Percentiles rank a stretch among this genome's conserved stretches.
Conservation (phyloP, 345 rosid genomes). For the Aquilaria sinensis region DNA sequence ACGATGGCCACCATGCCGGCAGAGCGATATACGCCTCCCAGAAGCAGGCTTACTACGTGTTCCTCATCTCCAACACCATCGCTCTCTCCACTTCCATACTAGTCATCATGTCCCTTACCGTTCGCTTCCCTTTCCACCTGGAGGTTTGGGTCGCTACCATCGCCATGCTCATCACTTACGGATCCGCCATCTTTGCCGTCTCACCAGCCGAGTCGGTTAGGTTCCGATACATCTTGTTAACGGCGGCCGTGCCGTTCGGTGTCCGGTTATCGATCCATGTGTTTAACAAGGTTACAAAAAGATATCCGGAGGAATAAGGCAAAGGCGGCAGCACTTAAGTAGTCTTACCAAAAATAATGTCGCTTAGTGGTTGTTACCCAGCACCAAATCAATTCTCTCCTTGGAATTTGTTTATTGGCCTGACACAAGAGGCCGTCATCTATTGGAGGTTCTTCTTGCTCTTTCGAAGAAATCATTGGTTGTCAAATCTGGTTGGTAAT, state of each 20-base stretch:
- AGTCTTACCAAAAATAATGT: too few species aligned
- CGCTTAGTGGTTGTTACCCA: too few species aligned
- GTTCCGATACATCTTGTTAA: constrained; percentile 5
- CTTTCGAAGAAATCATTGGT: too few species aligned
- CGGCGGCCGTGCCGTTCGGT: neutral
- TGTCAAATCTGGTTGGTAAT: too few species aligned
- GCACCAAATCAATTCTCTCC: too few species aligned
- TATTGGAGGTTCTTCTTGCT: too few species aligned
- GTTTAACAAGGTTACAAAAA: too few species aligned
- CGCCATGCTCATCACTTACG: constrained; percentile 16
- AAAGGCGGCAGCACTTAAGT: too few species aligned
- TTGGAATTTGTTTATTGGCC: too few species aligned
- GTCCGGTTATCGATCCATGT: too few species aligned
- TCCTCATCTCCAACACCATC: neutral
- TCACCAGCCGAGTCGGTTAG: constrained; percentile 2
- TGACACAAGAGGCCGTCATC: too few species aligned
- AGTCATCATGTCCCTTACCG: constrained; percentile 7
- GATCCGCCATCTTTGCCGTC: constrained; percentile 14
- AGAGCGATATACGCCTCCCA: constrained; percentile 3
- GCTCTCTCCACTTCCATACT: constrained; percentile 15
- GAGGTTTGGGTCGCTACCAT: constrained; percentile 12
- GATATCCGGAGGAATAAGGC: too few species aligned
- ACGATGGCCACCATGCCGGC: neutral
- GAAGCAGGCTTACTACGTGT: neutral
- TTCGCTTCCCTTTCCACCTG: constrained; percentile 13